Percentiles rank a stretch among this genome's conserved stretches.
Conservation (phyloP, 306 rosid genomes). For the Fragaria nilgerrensis region DNA sequence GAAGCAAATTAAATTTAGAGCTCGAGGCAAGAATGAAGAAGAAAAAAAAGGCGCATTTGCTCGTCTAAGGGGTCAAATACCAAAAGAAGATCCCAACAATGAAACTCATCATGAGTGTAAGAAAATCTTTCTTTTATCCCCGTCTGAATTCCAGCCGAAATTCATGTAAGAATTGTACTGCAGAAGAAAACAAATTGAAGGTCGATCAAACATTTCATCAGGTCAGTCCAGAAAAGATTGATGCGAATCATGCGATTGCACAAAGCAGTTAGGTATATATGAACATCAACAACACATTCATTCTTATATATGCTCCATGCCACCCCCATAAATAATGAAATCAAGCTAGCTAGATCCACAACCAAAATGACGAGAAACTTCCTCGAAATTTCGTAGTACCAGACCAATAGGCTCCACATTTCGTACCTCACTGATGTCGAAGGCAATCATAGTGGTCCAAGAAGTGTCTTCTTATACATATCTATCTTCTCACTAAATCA, state of each 20-base stretch:
- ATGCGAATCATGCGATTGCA: not conserved
- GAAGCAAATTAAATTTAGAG: too few species aligned
- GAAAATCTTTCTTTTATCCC: too few species aligned
- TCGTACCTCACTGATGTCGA: not conserved
- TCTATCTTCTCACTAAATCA: not conserved
- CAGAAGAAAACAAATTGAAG: not conserved
- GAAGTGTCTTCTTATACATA: not conserved
- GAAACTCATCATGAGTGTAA: too few species aligned
- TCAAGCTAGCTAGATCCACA: not conserved
- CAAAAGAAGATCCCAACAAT: too few species aligned
- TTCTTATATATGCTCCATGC: not conserved
- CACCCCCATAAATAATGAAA: not conserved
- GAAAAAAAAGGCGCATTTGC: too few species aligned
- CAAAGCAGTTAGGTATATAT: not conserved
- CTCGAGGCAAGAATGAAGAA: too few species aligned
- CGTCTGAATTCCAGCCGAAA: too few species aligned
- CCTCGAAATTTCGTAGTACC: not conserved
- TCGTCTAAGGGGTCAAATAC: too few species aligned
- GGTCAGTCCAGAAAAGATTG: not conserved
- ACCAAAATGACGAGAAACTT: constrained; percentile 5
- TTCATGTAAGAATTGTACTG: too few species aligned
- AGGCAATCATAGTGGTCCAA: not conserved
- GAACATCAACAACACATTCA: not conserved
- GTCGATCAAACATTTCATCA: not conserved
- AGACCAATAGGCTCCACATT: constrained; percentile 2